Evolutionary conservation across 306 rosid species (phyloP).

Genomic region (Hippophae rhamnoides): DNA sequence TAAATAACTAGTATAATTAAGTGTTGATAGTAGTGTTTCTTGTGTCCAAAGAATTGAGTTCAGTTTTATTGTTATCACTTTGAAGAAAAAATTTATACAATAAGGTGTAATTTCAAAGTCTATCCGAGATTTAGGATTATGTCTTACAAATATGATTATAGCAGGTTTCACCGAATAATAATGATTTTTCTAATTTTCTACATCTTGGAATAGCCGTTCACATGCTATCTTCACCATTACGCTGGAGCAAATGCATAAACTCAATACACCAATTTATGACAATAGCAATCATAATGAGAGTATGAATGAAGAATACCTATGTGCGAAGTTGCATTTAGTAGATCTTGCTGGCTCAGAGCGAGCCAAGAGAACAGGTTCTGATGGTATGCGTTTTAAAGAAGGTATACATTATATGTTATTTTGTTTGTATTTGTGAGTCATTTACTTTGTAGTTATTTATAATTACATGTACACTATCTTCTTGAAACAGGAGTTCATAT

Average conservation of each 20-base stretch:
- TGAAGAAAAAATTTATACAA: background rate
- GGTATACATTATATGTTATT: conserved; percentile 37
- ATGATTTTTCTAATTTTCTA: conserved; percentile 21
- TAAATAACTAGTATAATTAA: no score
- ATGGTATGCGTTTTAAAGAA: conserved; percentile 97
- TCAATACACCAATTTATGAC: conserved; percentile 33
- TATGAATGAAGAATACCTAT: conserved; percentile 77
- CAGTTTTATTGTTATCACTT: background rate
- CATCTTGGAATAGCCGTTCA: conserved; percentile 62
- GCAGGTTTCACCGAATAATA: conserved; percentile 5
- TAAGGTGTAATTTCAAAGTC: background rate
- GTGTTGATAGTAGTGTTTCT: background rate
- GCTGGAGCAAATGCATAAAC: conserved; percentile 89
- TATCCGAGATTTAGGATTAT: background rate
- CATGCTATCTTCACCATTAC: conserved; percentile 99
- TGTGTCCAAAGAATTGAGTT: background rate
- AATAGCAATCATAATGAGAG: conserved; percentile 36
- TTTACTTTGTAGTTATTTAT: conserved; percentile 11
- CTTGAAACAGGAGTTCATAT: conserved; percentile 81
- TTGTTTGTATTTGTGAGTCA: conserved; percentile 1
- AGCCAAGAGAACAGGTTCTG: conserved; percentile 98
- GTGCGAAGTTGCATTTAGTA: conserved; percentile 93
- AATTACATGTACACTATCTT: conserved; percentile 20
- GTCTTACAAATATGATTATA: conserved; percentile 3
- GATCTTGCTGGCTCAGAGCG: conserved; percentile 99